Evolutionary conservation across 495 filamentous ascomycete genomes (phyloP), one percentile per base, ranked within the genome.

Genomic region (Aspergillus funiculosus): DNA sequence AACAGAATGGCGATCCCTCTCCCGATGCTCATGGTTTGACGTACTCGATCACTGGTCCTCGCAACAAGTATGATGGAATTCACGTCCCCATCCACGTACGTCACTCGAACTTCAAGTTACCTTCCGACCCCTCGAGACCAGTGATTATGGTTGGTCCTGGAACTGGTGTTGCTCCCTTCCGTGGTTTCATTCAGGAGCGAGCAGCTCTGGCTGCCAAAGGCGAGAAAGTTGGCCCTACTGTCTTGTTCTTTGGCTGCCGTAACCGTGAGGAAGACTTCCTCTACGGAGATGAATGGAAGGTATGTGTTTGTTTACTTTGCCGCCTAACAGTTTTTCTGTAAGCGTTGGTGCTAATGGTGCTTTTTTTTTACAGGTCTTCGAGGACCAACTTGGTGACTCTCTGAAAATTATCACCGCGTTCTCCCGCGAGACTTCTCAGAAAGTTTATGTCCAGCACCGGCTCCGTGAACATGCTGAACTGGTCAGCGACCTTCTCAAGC

Each of bases 71-170:
- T 64, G 86, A 95, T 62, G 94, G 94, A 41, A 82, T 96, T 52
- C 91, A 95, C 55, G 84, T 97, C 4, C 92, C 94, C 3, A 87
- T 97, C 17, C 94, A 97, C 63, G 81, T 97, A 39, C 87, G 92
- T 44, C 89, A 95, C 72, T 99, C 92, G 35, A 99, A 99, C 72
- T 99, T 99, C 80, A 96, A 96, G 69, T 78, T 99, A 17, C 92
- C 92, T 25, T 95, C 91, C 27, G 92, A 99, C 54, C 90, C 92
- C 5, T 78, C 86, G 14, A 91, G 89, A 67, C 92, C 92, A 15
- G 74, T 99, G 50, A 92, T 99, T 63, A 87, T 95, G 81, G 78
- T 99, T 60, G 92, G 92, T 25, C 92, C 92, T 14, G 92, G 92
- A 57, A 96, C 94, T 46, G 92, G 92, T 73, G 92, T 97, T 32